A percentile compares a stretch with the other conserved stretches of the same genome.
Conservation (phyloP, 176 grass and related monocot genomes). For the Calamus simplicifolius region DNA sequence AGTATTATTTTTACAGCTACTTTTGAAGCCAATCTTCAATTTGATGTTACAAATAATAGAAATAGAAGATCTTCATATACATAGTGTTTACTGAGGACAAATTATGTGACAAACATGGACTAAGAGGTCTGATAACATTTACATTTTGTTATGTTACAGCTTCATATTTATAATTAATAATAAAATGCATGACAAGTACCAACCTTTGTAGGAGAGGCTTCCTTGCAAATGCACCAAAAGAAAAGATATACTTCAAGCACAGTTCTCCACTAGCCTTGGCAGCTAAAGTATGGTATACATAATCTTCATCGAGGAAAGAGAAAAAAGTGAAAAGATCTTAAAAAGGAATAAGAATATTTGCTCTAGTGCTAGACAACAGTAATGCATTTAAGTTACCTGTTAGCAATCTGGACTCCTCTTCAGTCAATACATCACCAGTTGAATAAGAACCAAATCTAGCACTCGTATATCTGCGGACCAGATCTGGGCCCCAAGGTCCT, state of each 20-base stretch:
- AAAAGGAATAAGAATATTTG: too few species aligned
- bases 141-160: too few species aligned
- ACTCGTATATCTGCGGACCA: constrained; percentile 78
- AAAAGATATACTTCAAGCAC: constrained; percentile 92
- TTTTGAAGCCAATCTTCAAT: too few species aligned
- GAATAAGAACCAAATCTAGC: constrained; percentile 75
- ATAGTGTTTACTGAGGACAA: too few species aligned
- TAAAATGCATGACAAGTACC: neutral
- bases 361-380: too few species aligned
- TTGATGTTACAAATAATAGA: too few species aligned
- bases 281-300: constrained; percentile 94
- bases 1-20: too few species aligned
- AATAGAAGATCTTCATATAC: too few species aligned
- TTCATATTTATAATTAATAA: neutral
- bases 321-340: too few species aligned
- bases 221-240: constrained; percentile 84
- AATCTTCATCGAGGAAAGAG: constrained; percentile 44
- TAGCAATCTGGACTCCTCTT: constrained; percentile 59
- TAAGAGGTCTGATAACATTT: too few species aligned
- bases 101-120: too few species aligned
- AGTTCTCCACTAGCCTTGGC: constrained; percentile 95
- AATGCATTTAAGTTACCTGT: constrained; percentile 36
- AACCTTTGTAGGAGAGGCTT: constrained; percentile 94
- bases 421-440: constrained; percentile 54
- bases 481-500: constrained; percentile 87